Base-by-base conservation (phyloP, 2,329 filamentous ascomycete species). In the Trichoderma sp. region DNA sequence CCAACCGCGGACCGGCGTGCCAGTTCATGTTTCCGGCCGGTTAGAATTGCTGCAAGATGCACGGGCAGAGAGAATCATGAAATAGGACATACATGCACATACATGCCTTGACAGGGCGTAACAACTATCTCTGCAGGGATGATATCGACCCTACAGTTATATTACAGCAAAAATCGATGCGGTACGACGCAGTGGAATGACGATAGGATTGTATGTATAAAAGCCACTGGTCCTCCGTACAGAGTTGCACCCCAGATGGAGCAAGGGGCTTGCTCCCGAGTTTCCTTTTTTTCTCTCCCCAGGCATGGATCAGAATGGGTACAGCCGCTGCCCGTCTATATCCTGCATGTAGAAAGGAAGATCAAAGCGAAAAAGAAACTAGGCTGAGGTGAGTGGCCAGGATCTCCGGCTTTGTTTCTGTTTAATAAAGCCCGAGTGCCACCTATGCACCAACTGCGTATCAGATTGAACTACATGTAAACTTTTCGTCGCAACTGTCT, bases 191-290 rank as follows among this genome's bases (percentile, higher is more conserved):
- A 24, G 8, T 24, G 11, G n/a, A 6, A 24, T 49, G 16, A 19
- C 40, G 40, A 43, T 49, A 11, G 13, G 11, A 49, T n/a, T 49
- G 21, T n/a, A 49, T 49, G 21, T n/a, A 49, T 49, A 13, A 49
- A 57, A 35, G 29, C 55, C 24, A 19, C 40, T n/a, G 40, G 37
- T 57, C 16, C 55, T 57, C 29, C 31, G n/a, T 55, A 40, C 27
- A 49, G 31, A 53, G 60, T 63, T 37, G 47, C 47, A 63, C 60
- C 29, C 60, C 47, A 31, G 29, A 63, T 63, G 60, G 60, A 55
- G 60, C 53, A 53, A 43, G 47, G 47, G 60, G 60, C 47, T 63
- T 63, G 47, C 21, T 40, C 29, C 47, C 47, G 24, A 49, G 8
- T n/a, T 49, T 21, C 19, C 8, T 13, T 49, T 43, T 19, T 33